Percentiles rank a stretch among this genome's conserved stretches.
phyloP scores from a whole-genome alignment of 2,329 filamentous ascomycete genomes.

The Talaromyces sp. region DNA sequence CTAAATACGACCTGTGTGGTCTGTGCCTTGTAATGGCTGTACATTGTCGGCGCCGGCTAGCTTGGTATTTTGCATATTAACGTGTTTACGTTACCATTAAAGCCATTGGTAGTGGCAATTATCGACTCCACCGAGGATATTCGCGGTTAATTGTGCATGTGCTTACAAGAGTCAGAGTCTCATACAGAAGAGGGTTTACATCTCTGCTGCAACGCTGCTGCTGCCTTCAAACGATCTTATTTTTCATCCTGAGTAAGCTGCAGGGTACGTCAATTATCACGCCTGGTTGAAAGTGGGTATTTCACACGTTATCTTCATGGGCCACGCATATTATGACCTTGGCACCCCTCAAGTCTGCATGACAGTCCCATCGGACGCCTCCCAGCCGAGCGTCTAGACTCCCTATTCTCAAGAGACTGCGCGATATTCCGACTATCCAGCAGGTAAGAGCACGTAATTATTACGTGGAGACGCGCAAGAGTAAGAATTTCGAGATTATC shows the following conservation, averaged over 20 bases:
- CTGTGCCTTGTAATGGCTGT: neutral
- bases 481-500: neutral
- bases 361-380: neutral
- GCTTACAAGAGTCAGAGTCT: neutral
- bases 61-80: neutral
- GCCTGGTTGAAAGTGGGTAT: neutral
- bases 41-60: neutral
- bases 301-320: neutral
- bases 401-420: neutral
- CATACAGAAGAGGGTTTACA: neutral
- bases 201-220: neutral
- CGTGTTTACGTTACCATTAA: neutral
- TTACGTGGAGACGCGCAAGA: neutral
- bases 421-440: neutral
- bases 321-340: neutral
- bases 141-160: neutral
- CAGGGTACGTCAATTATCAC: neutral
- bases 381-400: neutral
- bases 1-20: neutral
- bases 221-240: neutral
- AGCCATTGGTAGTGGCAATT: neutral
- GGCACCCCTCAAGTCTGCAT: neutral
- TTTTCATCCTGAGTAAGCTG: neutral
- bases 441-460: neutral
- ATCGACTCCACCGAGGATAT: neutral